Base-by-base conservation (phyloP, 139 green algal species). In the Micractinium conductrix region DNA sequence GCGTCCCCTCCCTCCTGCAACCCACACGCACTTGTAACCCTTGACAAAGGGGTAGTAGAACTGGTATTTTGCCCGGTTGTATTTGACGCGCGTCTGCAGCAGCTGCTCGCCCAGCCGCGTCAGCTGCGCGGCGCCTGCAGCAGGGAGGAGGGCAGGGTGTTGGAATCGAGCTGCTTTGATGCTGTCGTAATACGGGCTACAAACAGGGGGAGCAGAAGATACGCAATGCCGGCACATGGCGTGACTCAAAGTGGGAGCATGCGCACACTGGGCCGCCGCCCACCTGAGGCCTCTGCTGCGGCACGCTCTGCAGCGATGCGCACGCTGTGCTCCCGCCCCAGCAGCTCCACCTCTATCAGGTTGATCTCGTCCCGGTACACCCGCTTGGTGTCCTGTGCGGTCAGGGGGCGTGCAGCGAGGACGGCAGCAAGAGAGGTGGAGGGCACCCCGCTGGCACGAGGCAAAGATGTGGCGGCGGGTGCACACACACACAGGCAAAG, bases 31-130 rank as follows among this genome's bases (percentile, higher is more conserved):
- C 91, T 88, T 92, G 90, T 92, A 96, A 35, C 93, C 93, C 74
- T 93, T 92, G 50, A 84, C 68, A 4, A 73, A 72, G 22, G 93
- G 93, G 68, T 96, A 95, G 81, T 95, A 94, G 12, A 93, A 86
- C 38, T 72, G 62, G 62, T 91, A 67, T 74, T 96, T 96, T 30
- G 90, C 86, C 0, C 86, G 76, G 79, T 96, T 93, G n/a, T 93
- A 83, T 16, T 88, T 85, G 4, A 85, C 67, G 35, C 91, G 79
- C 42, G 81, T 89, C 22, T 79, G 80, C 19, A 88, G 68, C 55
- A 94, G 55, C 79, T 91, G 78, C 42, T 95, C 91, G 81, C 90
- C 83, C 65, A 95, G 82, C 21, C 84, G 79, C 30, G 73, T 74
- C 70, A 91, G 78, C 75, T 84, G 58, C 33, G 69, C 81, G 40